These are phyloP conservation scores for Trypethelium eluteriae DNA, from an alignment of 495 filamentous ascomycete species.

Conservation along the genomic window DNA sequence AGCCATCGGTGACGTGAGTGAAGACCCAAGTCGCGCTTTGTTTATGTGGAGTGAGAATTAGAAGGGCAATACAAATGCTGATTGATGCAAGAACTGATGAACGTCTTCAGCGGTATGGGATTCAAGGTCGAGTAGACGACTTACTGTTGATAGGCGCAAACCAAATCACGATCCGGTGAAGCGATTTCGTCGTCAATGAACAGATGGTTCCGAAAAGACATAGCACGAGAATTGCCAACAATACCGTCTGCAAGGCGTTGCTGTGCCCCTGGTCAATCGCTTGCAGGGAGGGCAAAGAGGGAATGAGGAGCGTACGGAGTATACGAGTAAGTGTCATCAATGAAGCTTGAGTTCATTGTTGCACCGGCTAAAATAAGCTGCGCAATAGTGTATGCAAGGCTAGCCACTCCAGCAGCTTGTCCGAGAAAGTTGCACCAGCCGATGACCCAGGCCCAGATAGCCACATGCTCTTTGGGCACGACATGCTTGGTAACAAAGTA, in stretches of 20 bases:
- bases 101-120: background rate
- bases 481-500: constrained; percentile 44
- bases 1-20: constrained; percentile 50
- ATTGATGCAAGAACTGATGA: constrained; percentile 38
- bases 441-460: constrained; percentile 45
- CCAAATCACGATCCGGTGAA: constrained; percentile 59
- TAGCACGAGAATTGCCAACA: constrained; percentile 52
- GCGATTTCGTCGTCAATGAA: constrained; percentile 55
- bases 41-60: constrained; percentile 52
- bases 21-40: constrained; percentile 56
- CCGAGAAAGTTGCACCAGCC: constrained; percentile 65
- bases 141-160: constrained; percentile 67
- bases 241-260: constrained; percentile 54
- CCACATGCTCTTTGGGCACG: constrained; percentile 39
- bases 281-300: background rate
- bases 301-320: constrained; percentile 42
- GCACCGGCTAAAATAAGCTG: constrained; percentile 62
- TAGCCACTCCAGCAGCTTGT: constrained; percentile 56
- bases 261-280: constrained; percentile 36
- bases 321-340: constrained; percentile 36
- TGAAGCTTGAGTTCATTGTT: constrained; percentile 49
- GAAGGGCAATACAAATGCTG: constrained; percentile 51
- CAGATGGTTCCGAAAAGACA: constrained; percentile 54
- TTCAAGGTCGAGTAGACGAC: constrained; percentile 13
- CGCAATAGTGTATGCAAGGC: constrained; percentile 58